Evolutionary conservation across 495 filamentous ascomycete genomes (phyloP), one percentile per base, ranked within the genome.

Genomic region (Lasiosphaeriaceae sp.): DNA sequence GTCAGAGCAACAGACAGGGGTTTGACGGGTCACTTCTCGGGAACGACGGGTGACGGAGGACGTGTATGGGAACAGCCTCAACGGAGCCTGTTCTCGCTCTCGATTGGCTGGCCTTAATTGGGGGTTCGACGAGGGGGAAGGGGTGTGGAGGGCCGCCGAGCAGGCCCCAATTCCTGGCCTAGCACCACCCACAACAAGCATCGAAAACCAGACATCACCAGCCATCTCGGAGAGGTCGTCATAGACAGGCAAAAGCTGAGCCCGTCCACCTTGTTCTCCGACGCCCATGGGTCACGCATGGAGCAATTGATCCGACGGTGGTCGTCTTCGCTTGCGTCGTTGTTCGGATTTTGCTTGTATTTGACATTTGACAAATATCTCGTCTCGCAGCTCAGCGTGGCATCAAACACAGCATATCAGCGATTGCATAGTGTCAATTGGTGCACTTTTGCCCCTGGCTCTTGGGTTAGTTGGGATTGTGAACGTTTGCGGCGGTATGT

Each of bases 41-140:
- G 67, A 70, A 54, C 56, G 43, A 50, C 65, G 60, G 67, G 63
- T 59, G 59, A 63, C 52, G 62, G 56, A 62, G 50, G 57, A 46
- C 23, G 44, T 61, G 54, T 54, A 14, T 51, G 55, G 60, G 47
- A 60, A 60, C 66, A 70, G 67, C 67, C 66, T 62, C 66, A 68
- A 57, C 37, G 45, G 51, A 55, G 39, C 52, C 23, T 17, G 39
- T 21, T 65, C 20, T 35, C 12, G 37, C 23, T 45, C 39, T 41
- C 46, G 20, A 70, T 70, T 70, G 67, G 67, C 58, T 59, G 59
- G 63, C 63, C 61, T 58, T 59, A 59, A 56, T 49, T 62, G 46
- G 55, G 41, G 52, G 43, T 45, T 47, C 22, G 49, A 58, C 57
- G 47, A 45, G 52, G 55, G 51, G 48, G 23, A 41, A 41, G 24